Conservation (phyloP, 2,329 filamentous ascomycete genomes). For the Parascedosporium putredinis region DNA sequence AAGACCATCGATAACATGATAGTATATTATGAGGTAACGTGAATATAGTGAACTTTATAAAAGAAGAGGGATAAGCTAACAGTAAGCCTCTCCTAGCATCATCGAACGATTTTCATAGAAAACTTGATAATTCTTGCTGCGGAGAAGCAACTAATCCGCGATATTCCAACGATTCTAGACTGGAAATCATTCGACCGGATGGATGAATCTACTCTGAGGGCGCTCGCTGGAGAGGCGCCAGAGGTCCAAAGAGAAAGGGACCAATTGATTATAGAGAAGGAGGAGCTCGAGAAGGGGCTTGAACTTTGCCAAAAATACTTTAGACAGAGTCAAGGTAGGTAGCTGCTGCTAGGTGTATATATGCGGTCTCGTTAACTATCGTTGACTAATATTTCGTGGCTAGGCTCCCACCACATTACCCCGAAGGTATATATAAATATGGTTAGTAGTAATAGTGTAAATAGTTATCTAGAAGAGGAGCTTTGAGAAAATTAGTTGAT, state of each 20-base stretch:
- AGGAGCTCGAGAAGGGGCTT: background rate
- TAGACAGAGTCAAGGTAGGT: background rate
- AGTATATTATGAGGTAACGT: background rate
- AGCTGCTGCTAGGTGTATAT: background rate
- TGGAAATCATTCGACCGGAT: background rate
- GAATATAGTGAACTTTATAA: background rate
- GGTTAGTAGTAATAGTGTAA: too few relatives aligned
- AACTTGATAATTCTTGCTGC: background rate
- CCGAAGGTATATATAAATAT: too few relatives aligned
- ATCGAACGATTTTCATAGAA: background rate
- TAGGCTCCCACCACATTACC: too few relatives aligned
- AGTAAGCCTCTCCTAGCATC: background rate
- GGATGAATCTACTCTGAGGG: background rate
- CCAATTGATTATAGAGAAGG: background rate
- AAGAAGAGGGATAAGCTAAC: background rate
- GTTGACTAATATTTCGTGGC: too few relatives aligned
- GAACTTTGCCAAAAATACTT: background rate
- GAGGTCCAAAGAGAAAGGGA: background rate
- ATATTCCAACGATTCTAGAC: background rate
- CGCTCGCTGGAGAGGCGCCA: background rate
- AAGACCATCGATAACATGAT: conserved; percentile 1
- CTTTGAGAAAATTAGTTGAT: too few relatives aligned
- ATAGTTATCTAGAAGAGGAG: too few relatives aligned
- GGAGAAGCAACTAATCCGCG: background rate
- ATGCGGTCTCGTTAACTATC: too few relatives aligned